Evolutionary conservation across 192 early-diverging fungal species (phyloP), one percentile per base, ranked within the genome.

Genomic region (Umbelopsis vinacea): DNA sequence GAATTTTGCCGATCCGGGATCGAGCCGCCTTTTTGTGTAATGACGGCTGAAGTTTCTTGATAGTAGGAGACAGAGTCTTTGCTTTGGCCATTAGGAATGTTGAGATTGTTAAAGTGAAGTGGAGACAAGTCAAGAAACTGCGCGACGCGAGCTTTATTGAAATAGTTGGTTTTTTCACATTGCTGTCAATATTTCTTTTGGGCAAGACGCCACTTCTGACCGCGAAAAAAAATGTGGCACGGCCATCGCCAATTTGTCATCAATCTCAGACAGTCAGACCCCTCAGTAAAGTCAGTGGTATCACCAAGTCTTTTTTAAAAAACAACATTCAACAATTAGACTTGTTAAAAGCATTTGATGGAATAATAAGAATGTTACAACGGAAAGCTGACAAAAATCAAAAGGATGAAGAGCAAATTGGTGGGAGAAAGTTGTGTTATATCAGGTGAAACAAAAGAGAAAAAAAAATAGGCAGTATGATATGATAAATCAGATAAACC

Each of bases 291-390:
- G 40, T 43, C 8, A 43, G 8, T 43, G 8, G 40, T 43, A 43
- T 29, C 29, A 43, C 40, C 40, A 43, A 43, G 11, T 43, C 40
- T 43, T 43, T 29, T 29, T 29, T 43, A 4, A 43, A 12, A 43
- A 43, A 6, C 40, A 50, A 50, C 48, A 50, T 1, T 21, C 17
- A 50, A n/a, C 48, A 50, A 50, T 50, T 50, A 50, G 48, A 55
- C 21, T 55, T 29, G 29, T 35, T 35, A 35, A 63, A 63, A 22
- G 40, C 33, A 37, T 63, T 63, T 26, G 17, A 35, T 63, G 26
- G 33, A 63, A 19, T 63, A 17, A 63, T 63, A 63, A 63, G 11
- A 63, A 63, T 63, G 57, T 63, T 63, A 63, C 57, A 63, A 63
- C 57, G 57, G 33, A 63, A 63, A 63, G 17, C 11, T 19, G 29